These are phyloP conservation scores for Phellinidium pouzarii DNA, from an alignment of 1,284 basidiomycete genomes.

Conservation along the genomic window DNA sequence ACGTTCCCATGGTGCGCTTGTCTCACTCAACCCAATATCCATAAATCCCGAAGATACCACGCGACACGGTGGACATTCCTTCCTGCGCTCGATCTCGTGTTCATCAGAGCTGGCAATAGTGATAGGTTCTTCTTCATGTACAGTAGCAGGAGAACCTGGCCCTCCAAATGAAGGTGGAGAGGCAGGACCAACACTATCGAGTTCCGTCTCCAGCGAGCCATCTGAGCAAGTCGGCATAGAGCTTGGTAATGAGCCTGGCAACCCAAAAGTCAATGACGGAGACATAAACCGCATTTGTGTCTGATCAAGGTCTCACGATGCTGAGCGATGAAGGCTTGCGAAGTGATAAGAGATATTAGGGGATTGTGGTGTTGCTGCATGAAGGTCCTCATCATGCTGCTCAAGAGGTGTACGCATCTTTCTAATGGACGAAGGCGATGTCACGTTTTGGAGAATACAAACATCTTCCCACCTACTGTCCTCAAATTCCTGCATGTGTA, in stretches of 20 bases:
- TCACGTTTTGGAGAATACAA: neutral
- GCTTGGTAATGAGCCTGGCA: neutral
- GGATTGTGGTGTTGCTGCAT: neutral
- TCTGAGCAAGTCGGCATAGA: slow-evolving; percentile 8
- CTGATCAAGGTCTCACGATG: neutral
- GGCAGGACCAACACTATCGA: slow-evolving; percentile 14
- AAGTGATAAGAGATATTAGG: neutral
- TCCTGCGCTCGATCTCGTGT: neutral
- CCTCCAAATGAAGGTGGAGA: slow-evolving; percentile 6
- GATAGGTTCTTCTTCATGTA: neutral
- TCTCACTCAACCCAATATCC: slow-evolving; percentile 25
- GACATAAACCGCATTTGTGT: neutral
- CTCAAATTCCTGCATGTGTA: slow-evolving; percentile 39
- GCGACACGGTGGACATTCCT: slow-evolving; percentile 29
- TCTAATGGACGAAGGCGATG: neutral
- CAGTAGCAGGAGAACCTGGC: neutral
- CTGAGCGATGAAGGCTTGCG: neutral
- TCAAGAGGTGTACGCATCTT: neutral
- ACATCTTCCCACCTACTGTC: slow-evolving; percentile 20
- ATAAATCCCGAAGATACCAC: slow-evolving; percentile 20
- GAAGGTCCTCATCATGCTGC: neutral
- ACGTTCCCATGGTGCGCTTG: slow-evolving; percentile 25
- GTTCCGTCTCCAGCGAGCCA: slow-evolving; percentile 11
- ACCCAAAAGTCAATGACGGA: neutral
- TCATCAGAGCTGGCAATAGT: neutral